Evolutionary conservation across 768 basidiomycete species (phyloP).

Genomic region (Agaricus bisporus): DNA sequence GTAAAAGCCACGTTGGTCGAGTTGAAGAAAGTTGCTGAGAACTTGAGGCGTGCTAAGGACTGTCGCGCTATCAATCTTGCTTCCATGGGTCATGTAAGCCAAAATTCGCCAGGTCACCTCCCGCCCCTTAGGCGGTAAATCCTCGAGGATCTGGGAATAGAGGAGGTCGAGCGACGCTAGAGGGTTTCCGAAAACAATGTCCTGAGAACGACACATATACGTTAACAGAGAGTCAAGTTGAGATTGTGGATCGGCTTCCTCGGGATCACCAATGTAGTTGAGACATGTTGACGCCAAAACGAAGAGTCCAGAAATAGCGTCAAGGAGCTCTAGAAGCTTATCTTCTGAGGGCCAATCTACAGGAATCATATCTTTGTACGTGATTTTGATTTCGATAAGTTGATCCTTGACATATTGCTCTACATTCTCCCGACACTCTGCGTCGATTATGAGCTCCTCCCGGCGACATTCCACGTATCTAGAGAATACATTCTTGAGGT

Average conservation of each 20-base stretch:
- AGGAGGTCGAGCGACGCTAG: neutral
- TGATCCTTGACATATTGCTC: neutral
- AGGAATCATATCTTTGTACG: neutral
- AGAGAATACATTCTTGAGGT: neutral
- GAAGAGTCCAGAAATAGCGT: neutral
- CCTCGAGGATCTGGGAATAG: neutral
- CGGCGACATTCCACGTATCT: neutral
- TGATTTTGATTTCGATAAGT: too few relatives aligned
- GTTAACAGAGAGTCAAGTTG: neutral
- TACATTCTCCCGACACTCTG: neutral
- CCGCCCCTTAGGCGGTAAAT: neutral
- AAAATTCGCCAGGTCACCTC: neutral
- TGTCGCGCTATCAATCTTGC: neutral
- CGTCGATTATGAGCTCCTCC: neutral
- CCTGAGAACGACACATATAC: neutral
- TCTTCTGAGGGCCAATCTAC: neutral
- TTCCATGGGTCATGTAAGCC: too few relatives aligned
- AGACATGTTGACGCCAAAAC: neutral
- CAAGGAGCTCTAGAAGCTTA: neutral
- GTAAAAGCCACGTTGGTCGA: neutral
- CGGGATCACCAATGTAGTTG: neutral
- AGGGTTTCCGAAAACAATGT: neutral
- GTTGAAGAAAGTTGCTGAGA: neutral
- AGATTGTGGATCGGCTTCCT: neutral
- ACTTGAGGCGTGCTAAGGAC: neutral